Conservation (phyloP, 345 rosid genomes). For the Stellera chamaejasme region DNA sequence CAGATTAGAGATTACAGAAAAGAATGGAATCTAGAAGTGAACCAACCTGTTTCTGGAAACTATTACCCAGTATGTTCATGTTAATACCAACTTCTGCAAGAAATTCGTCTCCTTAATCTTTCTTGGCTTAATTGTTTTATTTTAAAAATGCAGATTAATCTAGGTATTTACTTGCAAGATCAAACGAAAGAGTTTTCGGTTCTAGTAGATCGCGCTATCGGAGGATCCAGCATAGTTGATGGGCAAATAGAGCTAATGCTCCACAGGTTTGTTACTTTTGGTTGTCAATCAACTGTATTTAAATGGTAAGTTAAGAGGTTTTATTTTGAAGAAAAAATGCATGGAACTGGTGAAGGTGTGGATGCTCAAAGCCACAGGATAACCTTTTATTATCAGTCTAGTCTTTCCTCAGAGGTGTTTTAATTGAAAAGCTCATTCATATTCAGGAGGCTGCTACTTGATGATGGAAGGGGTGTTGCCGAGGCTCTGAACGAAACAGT, state of each 20-base stretch:
- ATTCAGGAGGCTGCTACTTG: slow-evolving; percentile 81
- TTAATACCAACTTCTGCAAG: not conserved
- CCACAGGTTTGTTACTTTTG: slow-evolving; percentile 49
- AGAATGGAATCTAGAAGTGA: slow-evolving; percentile 91
- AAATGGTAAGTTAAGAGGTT: not conserved
- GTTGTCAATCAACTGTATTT: slow-evolving; percentile 5
- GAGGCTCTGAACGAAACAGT: slow-evolving; percentile 86
- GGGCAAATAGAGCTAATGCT: slow-evolving; percentile 97
- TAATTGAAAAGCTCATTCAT: not conserved
- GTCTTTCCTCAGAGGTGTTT: no score
- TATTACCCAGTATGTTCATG: slow-evolving; percentile 76
- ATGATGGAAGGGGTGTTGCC: slow-evolving; percentile 86
- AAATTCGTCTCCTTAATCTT: not conserved
- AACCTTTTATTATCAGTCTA: no score
- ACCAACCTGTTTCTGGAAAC: slow-evolving; percentile 91
- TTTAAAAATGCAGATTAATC: slow-evolving; percentile 58
- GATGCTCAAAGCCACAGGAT: no score
- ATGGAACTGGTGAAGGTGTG: not conserved
- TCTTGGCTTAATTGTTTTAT: not conserved
- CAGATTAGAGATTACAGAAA: slow-evolving; percentile 90
- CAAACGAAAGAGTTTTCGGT: slow-evolving; percentile 69
- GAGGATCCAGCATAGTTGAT: slow-evolving; percentile 84
- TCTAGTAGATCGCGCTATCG: slow-evolving; percentile 82
- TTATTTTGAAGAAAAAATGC: not conserved
- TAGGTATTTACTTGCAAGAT: slow-evolving; percentile 83